These are phyloP conservation scores for Pseudocercospora fuligena DNA, from an alignment of 2,329 filamentous ascomycete genomes.

Conservation along the genomic window DNA sequence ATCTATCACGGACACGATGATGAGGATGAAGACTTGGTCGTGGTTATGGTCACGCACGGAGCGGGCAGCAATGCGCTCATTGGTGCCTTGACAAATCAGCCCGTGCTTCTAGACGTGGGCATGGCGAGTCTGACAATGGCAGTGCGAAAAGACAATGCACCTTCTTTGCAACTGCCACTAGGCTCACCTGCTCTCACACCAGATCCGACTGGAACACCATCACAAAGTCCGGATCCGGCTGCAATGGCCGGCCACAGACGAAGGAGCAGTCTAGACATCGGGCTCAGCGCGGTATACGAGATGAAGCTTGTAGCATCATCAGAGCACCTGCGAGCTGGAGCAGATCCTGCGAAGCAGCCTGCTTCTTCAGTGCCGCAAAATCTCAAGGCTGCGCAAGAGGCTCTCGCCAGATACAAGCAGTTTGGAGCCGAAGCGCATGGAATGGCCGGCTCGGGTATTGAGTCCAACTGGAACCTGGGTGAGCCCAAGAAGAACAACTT, in stretches of 20 bases:
- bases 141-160: slow-evolving; percentile 58
- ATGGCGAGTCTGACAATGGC: slow-evolving; percentile 93
- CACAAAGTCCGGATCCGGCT: slow-evolving; percentile 30
- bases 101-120: slow-evolving; percentile 85
- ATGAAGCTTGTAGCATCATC: slow-evolving; percentile 75
- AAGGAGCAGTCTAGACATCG: slow-evolving; percentile 48
- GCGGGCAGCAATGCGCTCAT: slow-evolving; percentile 96
- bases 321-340: slow-evolving; percentile 68
- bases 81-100: slow-evolving; percentile 87
- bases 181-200: slow-evolving; percentile 6
- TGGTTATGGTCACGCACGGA: slow-evolving; percentile 90
- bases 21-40: slow-evolving; percentile 72
- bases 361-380: slow-evolving; percentile 19
- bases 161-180: slow-evolving; percentile 14
- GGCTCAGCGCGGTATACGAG: slow-evolving; percentile 67
- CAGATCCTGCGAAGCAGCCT: slow-evolving; percentile 44
- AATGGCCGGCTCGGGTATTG: slow-evolving; percentile 24
- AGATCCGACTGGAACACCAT: slow-evolving; percentile 11
- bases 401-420: slow-evolving; percentile 28
- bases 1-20: slow-evolving; percentile 56
- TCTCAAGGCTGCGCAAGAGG: slow-evolving; percentile 26
- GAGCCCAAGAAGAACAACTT: slow-evolving; percentile 33
- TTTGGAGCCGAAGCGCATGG: slow-evolving; percentile 23
- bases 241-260: slow-evolving; percentile 39
- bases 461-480: slow-evolving; percentile 26